These are phyloP conservation scores for Calocera viscosa DNA, from an alignment of 768 basidiomycete species.

Conservation along the genomic window DNA sequence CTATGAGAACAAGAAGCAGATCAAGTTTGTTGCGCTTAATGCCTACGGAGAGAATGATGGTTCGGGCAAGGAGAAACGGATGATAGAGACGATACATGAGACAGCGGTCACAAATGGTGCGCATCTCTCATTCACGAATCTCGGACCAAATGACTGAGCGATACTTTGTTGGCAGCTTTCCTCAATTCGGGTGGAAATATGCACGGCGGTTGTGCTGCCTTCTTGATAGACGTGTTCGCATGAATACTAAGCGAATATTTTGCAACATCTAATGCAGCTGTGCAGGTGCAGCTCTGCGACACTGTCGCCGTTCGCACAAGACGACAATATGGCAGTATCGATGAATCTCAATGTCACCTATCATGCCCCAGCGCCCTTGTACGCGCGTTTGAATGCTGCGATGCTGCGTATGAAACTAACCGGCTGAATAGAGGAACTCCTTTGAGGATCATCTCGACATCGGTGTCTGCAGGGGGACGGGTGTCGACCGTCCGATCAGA, in stretches of 20 bases:
- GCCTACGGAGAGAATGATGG: neutral
- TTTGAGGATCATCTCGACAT: neutral
- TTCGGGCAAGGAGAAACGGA: neutral
- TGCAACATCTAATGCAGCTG: neutral
- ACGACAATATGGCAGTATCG: neutral
- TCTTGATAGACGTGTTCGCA: neutral
- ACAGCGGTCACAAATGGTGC: neutral
- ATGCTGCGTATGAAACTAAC: neutral
- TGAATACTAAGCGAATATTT: neutral
- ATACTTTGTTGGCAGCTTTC: neutral
- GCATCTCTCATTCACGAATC: neutral
- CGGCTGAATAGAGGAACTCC: neutral
- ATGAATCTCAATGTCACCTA: neutral
- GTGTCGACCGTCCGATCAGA: neutral
- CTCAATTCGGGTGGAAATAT: neutral
- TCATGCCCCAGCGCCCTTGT: neutral
- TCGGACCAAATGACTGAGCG: no score
- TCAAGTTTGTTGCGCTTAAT: neutral
- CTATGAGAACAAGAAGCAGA: neutral
- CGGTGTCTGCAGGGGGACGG: neutral
- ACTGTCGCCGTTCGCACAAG: neutral
- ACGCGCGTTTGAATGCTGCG: neutral
- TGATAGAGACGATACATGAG: neutral
- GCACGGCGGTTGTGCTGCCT: neutral
- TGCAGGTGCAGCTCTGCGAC: neutral